Percentiles rank a stretch among this genome's conserved stretches.
Evolutionary conservation across 1,139 yeast species (phyloP).

Genomic region (Saccharomycopsis phalli): DNA sequence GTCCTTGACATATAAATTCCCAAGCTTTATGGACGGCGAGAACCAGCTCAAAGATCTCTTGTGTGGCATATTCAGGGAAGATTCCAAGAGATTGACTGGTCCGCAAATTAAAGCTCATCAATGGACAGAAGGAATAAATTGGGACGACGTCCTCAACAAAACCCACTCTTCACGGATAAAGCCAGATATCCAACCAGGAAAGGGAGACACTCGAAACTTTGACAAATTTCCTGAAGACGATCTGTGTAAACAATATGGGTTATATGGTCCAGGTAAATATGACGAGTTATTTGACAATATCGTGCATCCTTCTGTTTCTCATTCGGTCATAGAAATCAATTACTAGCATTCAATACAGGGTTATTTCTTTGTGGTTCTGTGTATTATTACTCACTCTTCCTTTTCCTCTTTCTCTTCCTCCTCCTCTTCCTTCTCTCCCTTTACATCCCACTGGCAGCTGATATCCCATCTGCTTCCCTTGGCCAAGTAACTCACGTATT

Average conservation of each 20-base stretch:
- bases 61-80: slow-evolving; percentile 2
- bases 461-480: slow-evolving; percentile 93
- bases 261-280: neutral
- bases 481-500: slow-evolving; percentile 83
- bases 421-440: slow-evolving; percentile 31
- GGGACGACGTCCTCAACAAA: slow-evolving; percentile 1
- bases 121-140: slow-evolving; percentile 6
- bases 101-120: slow-evolving; percentile 1
- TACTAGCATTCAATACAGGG: neutral
- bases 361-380: no score
- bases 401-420: neutral
- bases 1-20: slow-evolving; percentile 1
- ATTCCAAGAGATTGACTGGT: neutral
- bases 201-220: slow-evolving; percentile 9
- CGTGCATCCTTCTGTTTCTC: neutral
- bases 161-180: no score
- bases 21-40: slow-evolving; percentile 1
- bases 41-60: slow-evolving; percentile 1
- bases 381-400: no score
- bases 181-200: slow-evolving; percentile 8
- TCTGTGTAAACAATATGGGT: neutral
- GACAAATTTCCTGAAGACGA: slow-evolving; percentile 15
- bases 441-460: slow-evolving; percentile 70
- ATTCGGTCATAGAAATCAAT: slow-evolving; percentile 1
- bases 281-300: slow-evolving; percentile 3